A percentile compares a stretch with the other conserved stretches of the same genome.
Conservation (phyloP, 306 rosid genomes). For the Benincasa hispida region DNA sequence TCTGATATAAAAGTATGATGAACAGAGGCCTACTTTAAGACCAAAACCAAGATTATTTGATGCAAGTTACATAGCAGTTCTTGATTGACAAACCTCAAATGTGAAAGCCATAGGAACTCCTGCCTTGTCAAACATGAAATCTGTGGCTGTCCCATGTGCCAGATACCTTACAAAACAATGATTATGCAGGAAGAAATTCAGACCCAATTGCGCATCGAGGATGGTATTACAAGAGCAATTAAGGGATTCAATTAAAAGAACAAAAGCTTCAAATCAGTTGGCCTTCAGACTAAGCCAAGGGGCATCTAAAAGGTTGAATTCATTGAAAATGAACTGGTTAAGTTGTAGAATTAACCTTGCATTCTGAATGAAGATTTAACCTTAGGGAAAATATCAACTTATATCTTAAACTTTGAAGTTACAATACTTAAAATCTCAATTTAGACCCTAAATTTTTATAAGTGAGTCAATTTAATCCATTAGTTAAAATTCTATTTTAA, state of each 20-base stretch:
- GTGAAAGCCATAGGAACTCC: slow-evolving; percentile 92
- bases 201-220: neutral
- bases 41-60: neutral
- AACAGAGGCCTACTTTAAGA: neutral
- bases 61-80: neutral
- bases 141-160: slow-evolving; percentile 98
- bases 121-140: slow-evolving; percentile 78
- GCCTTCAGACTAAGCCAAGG: neutral
- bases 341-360: neutral
- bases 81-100: slow-evolving; percentile 64
- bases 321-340: neutral
- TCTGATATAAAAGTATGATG: slow-evolving; percentile 32
- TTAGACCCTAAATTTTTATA: too few species aligned
- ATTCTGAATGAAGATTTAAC: too few species aligned
- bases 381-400: too few species aligned
- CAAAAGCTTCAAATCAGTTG: neutral
- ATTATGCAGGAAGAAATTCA: neutral
- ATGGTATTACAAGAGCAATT: neutral
- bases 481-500: too few species aligned
- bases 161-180: slow-evolving; percentile 48
- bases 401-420: too few species aligned
- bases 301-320: neutral
- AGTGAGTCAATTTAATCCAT: too few species aligned
- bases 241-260: neutral
- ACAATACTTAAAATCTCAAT: too few species aligned